Base-by-base conservation (phyloP, 2,329 filamentous ascomycete species). In the Penicillium sp. region DNA sequence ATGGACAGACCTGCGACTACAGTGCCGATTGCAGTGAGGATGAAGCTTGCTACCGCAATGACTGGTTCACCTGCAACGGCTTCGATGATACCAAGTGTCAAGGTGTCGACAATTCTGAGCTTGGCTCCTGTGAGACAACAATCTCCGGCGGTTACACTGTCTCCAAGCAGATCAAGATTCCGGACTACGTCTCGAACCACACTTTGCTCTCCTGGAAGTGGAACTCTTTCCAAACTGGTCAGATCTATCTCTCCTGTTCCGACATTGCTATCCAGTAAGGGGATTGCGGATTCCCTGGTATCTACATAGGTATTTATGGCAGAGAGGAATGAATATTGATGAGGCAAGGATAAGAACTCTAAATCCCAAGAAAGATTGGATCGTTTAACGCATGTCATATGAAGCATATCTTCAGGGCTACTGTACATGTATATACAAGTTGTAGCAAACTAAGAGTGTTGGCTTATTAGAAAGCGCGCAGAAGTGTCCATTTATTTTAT, bases 121-220 rank as follows among this genome's bases (percentile, higher is more conserved):
- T 78, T 1, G 71, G 73, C n/a, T 81, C 79, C 0, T 84, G 81
- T 67, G 76, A 71, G 50, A 84, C 82, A 0, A 80, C 77, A 17
- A 84, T 84, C 45, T 74, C 82, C 0, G 81, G 81, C 6, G 82
- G 82, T 0, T 84, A 82, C 65, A 81, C 79, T 0, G 81, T 84
- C 10, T 78, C 78, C 15, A 82, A 81, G 72, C 78, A 79, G 72
- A 76, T 84, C 64, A 77, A 76, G 67, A 75, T 83, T 29, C 81
- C 81, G 1, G 72, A 81, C 40, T 82, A 79, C 60, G 62, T 69
- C 3, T 80, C 80, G 0, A 73, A 78, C 50, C 82, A 84, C 62
- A 84, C 82, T 0, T 70, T 84, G 23, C 71, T 84, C 0, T 80
- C 78, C 0, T 80, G 82, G 67, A 78, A 79, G 56, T 84, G 81